phyloP scores from a whole-genome alignment of 2,329 filamentous ascomycete species.

The Orbilia oligospora region DNA sequence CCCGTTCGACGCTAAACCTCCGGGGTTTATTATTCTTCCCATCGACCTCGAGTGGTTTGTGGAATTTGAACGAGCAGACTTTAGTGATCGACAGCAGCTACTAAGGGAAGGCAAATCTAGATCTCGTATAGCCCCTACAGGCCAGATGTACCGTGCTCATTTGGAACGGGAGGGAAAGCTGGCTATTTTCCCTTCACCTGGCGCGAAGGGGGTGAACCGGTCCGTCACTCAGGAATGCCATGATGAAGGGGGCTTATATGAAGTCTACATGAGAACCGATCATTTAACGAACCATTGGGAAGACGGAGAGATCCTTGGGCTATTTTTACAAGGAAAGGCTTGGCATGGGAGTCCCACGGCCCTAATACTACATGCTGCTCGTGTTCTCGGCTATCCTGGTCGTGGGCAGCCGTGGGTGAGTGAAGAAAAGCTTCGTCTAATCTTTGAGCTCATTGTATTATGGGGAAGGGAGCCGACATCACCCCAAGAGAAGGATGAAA shows the following conservation, averaged over 20 bases:
- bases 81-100: neutral
- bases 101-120: neutral
- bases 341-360: constrained; percentile 39
- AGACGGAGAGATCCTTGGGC: neutral
- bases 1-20: neutral
- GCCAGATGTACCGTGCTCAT: constrained; percentile 12
- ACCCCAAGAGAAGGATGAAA: neutral
- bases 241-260: neutral
- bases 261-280: neutral
- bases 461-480: neutral
- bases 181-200: neutral
- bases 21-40: neutral
- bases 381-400: neutral
- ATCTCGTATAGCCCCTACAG: constrained; percentile 4
- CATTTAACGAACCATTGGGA: constrained; percentile 1
- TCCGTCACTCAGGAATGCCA: neutral
- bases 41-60: constrained; percentile 5
- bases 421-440: neutral
- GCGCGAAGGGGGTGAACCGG: neutral
- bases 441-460: neutral
- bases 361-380: constrained; percentile 20
- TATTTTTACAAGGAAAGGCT: neutral
- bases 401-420: neutral
- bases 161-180: neutral
- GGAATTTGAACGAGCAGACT: constrained; percentile 6